Evolutionary conservation across 176 grass and related monocot genomes (phyloP), one percentile per base, ranked within the genome.

Genomic region (Triticum dicoccoides): DNA sequence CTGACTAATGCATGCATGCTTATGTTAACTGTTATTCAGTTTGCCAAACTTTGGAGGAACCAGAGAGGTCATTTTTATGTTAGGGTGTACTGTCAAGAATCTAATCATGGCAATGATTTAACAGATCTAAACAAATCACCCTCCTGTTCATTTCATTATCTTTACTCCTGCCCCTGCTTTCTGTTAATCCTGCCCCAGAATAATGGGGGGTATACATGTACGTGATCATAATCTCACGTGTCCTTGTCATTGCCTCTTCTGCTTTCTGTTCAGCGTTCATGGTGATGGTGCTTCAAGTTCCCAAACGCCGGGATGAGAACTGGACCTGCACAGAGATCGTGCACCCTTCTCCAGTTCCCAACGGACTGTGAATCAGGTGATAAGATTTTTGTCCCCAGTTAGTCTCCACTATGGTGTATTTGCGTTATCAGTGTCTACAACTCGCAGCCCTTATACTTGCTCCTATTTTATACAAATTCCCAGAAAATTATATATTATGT

Each of bases 1-100:
- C 54, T 88, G 71, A 86, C 56, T 86, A 82, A 81, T 77, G 62
- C 66, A 81, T 85, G 70, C 79, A 81, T 80, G 78, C 44, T 78
- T 82, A 81, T 76, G 76, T 77, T 84, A 69, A 82, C 54, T 72
- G 44, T 86, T 88, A 82, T 86, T 86, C 82, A 88, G 86, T 71
- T 65, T 91, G 82, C 85, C 86, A 86, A 88, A 72, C 72, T 91
- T 91, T 88, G 64, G 86, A 72, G 86, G 85, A 73, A 88, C 83
- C 82, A 51, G 78, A 81, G 72, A 71, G 70, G 38, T 61, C 78
- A 84, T 73, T 56, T 38, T 86, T 82, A 87, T 91, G 82, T 88
- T 65, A 79, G 80, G 17, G 35, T 73, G 72, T 83, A 37, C 44
- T 69, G 72, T 86, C 83, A 73, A 82, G 54, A 61, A 84, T 67